Evolutionary conservation across 2,329 filamentous ascomycete species (phyloP), one percentile per base, ranked within the genome.

Genomic region (Alternaria burnsii): DNA sequence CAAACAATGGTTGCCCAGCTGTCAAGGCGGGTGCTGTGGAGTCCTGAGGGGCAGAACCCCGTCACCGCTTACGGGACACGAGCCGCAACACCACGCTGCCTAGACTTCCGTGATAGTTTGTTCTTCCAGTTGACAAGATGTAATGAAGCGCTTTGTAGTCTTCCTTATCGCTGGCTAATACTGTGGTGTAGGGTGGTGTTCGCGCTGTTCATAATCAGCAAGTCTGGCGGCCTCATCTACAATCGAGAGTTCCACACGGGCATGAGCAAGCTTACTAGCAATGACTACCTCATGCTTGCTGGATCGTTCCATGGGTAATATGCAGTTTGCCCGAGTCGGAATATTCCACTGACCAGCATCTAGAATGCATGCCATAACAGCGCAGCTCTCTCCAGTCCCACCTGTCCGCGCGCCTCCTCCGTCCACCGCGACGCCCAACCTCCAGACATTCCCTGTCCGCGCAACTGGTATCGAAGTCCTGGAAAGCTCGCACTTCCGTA

Each of bases 121-220:
- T 30, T 41, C 30, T 28, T 26, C 20, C 53, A 26, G 40, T 22
- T 14, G 36, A 22, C 60, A 63, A 53, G 24, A 71, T 71, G 69
- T 69, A 68, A 50, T 50, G 38, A 50, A 36, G 14, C 24, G 22
- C 20, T 36, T 20, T 16, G 18, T 22, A 12, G 20, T 36, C 14
- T 26, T 36, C 8, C 4, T 34, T 18, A 14, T 36, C 22, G 46
- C 32, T 24, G 46, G 46, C 46, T 50, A 50, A 50, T 16, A 18
- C 8, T 26, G 38, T 18, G n/a, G 46, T 50, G 46, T 70, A 98
- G 94, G 95, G 92, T 93, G 68, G 91, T 99, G 79, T 95, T 96
- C 80, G 89, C 94, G 60, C 90, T 99, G 76, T 93, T 98, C 78
- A 91, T 99, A 78, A 97, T 99, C 84, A 98, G 97, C 85, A 99